phyloP scores from a whole-genome alignment of 257 asterid genomes.

The Paulownia fortunei region DNA sequence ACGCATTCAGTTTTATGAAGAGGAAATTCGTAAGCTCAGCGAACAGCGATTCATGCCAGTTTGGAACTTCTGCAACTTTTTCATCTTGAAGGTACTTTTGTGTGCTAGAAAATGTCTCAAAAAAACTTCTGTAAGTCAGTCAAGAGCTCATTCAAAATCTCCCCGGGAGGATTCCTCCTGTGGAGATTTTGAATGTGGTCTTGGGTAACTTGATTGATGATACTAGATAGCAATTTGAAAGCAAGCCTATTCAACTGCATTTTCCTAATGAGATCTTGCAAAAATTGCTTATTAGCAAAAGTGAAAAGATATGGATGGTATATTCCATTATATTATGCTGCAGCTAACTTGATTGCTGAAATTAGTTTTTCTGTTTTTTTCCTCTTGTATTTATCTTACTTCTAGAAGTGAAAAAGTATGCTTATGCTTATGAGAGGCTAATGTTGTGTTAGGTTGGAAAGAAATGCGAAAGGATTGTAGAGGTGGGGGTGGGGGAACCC shows the following conservation, averaged over 20 bases:
- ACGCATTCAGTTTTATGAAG: slow-evolving; percentile 95
- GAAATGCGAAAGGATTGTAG: slow-evolving; percentile 12
- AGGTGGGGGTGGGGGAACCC: slow-evolving; percentile 14
- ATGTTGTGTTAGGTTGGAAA: slow-evolving; percentile 12
- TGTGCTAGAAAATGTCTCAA: slow-evolving; percentile 7
- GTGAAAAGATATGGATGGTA: background rate
- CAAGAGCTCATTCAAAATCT: slow-evolving; percentile 11
- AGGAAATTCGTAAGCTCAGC: slow-evolving; percentile 97
- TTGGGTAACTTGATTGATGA: slow-evolving; percentile 15
- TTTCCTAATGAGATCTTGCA: slow-evolving; percentile 4
- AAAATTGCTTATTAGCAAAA: background rate
- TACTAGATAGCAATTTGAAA: slow-evolving; percentile 12
- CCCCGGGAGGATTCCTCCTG: background rate
- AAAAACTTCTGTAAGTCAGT: background rate
- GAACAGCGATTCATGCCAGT: slow-evolving; percentile 95
- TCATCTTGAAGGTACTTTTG: slow-evolving; percentile 74
- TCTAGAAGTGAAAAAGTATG: background rate
- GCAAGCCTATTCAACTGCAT: background rate
- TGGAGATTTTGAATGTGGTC: background rate
- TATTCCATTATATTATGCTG: background rate
- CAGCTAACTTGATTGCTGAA: background rate
- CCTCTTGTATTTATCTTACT: background rate
- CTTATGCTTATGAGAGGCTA: slow-evolving; percentile 22
- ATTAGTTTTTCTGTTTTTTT: background rate
- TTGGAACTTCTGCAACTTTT: slow-evolving; percentile 98